Evolutionary conservation across 2,329 filamentous ascomycete genomes (phyloP).

Genomic region (Venturia carpophila): DNA sequence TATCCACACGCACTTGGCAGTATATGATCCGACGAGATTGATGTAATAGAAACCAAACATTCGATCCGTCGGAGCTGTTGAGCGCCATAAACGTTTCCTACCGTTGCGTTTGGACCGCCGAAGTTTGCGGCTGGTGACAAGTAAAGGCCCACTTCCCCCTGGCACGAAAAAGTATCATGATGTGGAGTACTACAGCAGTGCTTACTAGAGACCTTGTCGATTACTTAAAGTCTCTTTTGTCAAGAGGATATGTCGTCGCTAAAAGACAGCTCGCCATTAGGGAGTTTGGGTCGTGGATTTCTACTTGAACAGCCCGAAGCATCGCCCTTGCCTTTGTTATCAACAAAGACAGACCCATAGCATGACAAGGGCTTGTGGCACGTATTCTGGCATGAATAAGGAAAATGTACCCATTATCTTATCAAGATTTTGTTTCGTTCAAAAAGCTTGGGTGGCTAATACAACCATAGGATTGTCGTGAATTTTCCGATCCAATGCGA

Average conservation of each 20-base stretch:
- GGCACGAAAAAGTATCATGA: not conserved
- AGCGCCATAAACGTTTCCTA: not conserved
- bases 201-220: not conserved
- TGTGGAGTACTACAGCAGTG: not conserved
- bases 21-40: not conserved
- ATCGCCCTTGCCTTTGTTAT: not conserved
- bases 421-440: not conserved
- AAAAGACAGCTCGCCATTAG: not conserved
- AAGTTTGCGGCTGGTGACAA: not conserved
- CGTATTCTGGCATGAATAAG: not conserved
- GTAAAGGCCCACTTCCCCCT: not conserved
- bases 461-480: not conserved
- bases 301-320: too few species aligned
- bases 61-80: not conserved
- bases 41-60: not conserved
- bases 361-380: not conserved
- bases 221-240: not conserved
- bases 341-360: not conserved
- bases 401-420: not conserved
- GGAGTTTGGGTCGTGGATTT: not conserved
- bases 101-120: not conserved
- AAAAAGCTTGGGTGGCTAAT: not conserved
- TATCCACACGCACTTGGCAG: not conserved
- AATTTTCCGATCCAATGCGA: not conserved
- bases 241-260: not conserved